Percentiles rank a stretch among this genome's conserved stretches.
Evolutionary conservation across 202 grass and related monocot genomes (phyloP).

Genomic region (Eragrostis tef): DNA sequence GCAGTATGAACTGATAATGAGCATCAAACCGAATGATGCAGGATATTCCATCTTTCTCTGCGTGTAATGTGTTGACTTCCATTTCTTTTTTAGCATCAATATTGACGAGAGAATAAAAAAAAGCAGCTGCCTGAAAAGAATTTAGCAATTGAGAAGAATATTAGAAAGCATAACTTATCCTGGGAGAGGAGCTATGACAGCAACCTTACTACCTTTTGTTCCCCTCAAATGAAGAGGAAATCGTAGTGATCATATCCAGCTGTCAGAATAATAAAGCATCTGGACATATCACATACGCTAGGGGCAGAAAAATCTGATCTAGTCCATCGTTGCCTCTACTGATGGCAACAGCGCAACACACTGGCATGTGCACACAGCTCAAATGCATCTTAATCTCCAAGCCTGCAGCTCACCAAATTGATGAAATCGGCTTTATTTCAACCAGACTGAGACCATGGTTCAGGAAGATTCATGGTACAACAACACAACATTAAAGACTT

Average conservation of each 20-base stretch:
- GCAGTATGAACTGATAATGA: background rate
- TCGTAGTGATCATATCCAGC: background rate
- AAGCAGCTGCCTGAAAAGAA: background rate
- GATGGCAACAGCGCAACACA: background rate
- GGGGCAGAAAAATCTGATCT: background rate
- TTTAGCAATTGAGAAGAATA: background rate
- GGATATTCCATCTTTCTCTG: slow-evolving; percentile 4
- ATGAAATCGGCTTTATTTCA: background rate
- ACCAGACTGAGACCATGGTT: background rate
- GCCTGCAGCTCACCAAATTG: background rate
- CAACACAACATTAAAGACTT: no score
- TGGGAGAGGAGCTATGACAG: background rate
- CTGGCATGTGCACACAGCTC: background rate
- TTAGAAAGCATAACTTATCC: background rate
- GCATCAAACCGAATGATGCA: background rate
- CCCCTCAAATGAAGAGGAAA: background rate
- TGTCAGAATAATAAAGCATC: no score
- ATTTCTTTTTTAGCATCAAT: no score
- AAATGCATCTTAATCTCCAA: background rate
- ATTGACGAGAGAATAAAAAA: no score
- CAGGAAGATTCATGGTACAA: background rate
- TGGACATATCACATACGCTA: background rate
- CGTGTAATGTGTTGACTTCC: background rate
- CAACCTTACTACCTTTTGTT: background rate
- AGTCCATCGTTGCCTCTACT: background rate